These are phyloP conservation scores for Cercospora zeae-maydis DNA, from an alignment of 2,329 filamentous ascomycete genomes.

Conservation along the genomic window DNA sequence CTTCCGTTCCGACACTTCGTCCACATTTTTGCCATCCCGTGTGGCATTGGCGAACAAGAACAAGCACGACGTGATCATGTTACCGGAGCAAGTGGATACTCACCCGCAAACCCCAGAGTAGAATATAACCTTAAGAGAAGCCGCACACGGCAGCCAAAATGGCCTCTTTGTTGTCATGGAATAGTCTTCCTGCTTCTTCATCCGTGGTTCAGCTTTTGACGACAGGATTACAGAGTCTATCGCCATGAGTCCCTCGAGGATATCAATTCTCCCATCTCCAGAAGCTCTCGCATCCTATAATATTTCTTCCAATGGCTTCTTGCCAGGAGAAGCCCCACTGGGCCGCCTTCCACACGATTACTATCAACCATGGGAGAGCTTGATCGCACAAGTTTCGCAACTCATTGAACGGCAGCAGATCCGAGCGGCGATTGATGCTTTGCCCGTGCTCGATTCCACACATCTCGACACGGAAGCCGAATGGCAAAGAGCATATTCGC, in stretches of 20 bases:
- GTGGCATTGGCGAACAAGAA: neutral
- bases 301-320: conserved; percentile 63
- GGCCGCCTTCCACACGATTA: conserved; percentile 79
- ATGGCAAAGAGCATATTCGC: conserved; percentile 80
- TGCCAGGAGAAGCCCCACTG: conserved; percentile 74
- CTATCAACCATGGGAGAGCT: conserved; percentile 88
- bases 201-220: neutral
- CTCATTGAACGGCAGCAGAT: conserved; percentile 78
- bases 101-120: neutral
- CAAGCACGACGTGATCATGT: neutral
- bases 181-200: neutral
- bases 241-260: conserved; percentile 30
- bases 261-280: conserved; percentile 22
- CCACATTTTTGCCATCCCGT: neutral
- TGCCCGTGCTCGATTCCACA: conserved; percentile 77
- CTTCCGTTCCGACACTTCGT: neutral
- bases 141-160: neutral
- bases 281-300: conserved; percentile 26
- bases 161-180: neutral
- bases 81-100: neutral
- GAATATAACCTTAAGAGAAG: neutral
- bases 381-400: conserved; percentile 75
- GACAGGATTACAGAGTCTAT: neutral
- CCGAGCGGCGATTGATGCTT: conserved; percentile 68
- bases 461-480: conserved; percentile 79